Percentiles rank a stretch among this genome's conserved stretches.
Conservation (phyloP, 2,329 filamentous ascomycete genomes). For the Xylariaceae sp. region DNA sequence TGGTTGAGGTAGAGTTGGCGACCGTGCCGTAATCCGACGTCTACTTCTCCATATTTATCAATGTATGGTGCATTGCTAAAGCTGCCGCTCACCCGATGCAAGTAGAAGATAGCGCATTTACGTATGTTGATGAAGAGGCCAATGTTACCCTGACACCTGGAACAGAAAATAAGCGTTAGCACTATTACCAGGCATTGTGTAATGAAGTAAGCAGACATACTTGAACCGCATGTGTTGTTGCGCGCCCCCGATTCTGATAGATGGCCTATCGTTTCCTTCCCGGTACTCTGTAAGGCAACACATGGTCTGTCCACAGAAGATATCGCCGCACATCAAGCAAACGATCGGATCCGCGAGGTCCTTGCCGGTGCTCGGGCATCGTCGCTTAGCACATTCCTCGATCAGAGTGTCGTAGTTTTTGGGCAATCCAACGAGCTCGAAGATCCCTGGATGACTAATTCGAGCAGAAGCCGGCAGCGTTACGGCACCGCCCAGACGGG, state of each 20-base stretch:
- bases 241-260: slow-evolving; percentile 67
- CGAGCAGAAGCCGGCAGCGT: slow-evolving; percentile 38
- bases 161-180: slow-evolving; percentile 1
- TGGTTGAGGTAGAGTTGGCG: slow-evolving; percentile 91
- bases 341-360: slow-evolving; percentile 87
- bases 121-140: slow-evolving; percentile 96
- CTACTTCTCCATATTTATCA: slow-evolving; percentile 92
- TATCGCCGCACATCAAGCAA: slow-evolving; percentile 93
- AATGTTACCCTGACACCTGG: slow-evolving; percentile 79
- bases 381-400: slow-evolving; percentile 79
- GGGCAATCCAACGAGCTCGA: slow-evolving; percentile 87
- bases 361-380: slow-evolving; percentile 85
- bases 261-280: slow-evolving; percentile 34
- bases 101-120: slow-evolving; percentile 87
- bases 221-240: slow-evolving; percentile 79
- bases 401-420: slow-evolving; percentile 90
- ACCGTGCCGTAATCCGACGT: slow-evolving; percentile 81
- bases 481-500: slow-evolving; percentile 5
- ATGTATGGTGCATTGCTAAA: slow-evolving; percentile 89
- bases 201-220: slow-evolving; percentile 46
- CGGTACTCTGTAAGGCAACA: slow-evolving; percentile 73
- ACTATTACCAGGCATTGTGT: not conserved
- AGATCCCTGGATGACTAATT: slow-evolving; percentile 80
- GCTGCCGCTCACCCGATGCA: slow-evolving; percentile 76
- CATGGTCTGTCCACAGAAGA: slow-evolving; percentile 90